These are phyloP conservation scores for Sisymbrium altissimum DNA, from an alignment of 345 rosid genomes.

Conservation along the genomic window DNA sequence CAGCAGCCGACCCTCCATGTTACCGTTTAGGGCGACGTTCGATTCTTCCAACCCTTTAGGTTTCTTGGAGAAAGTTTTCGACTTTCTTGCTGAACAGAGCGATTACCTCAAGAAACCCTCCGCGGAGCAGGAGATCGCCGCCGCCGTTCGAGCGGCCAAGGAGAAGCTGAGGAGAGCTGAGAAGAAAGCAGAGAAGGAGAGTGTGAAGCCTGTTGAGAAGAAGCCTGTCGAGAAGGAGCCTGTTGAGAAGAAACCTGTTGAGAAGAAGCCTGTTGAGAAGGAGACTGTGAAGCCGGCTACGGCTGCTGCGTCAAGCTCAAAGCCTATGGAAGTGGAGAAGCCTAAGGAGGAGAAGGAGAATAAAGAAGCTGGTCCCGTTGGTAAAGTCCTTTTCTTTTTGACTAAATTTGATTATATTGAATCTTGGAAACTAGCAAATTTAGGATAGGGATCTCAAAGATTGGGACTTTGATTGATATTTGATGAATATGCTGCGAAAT, in stretches of 20 bases:
- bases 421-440: neutral
- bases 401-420: neutral
- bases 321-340: slow-evolving; percentile 33
- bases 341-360: slow-evolving; percentile 38
- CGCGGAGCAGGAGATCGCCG: slow-evolving; percentile 66
- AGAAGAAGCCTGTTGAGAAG: slow-evolving; percentile 20
- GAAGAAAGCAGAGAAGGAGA: slow-evolving; percentile 27
- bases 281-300: slow-evolving; percentile 19
- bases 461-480: slow-evolving; percentile 6
- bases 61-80: slow-evolving; percentile 62
- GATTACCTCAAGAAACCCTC: slow-evolving; percentile 55
- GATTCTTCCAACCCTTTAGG: slow-evolving; percentile 67
- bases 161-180: slow-evolving; percentile 48
- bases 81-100: slow-evolving; percentile 64
- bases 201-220: slow-evolving; percentile 28
- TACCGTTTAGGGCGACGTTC: slow-evolving; percentile 50
- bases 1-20: slow-evolving; percentile 30
- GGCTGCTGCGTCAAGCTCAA: slow-evolving; percentile 27
- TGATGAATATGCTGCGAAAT: neutral
- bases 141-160: slow-evolving; percentile 48
- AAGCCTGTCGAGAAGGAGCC: slow-evolving; percentile 17
- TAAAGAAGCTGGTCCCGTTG: slow-evolving; percentile 36
- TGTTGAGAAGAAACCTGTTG: slow-evolving; percentile 25
- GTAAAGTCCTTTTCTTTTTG: slow-evolving; percentile 20
- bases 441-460: neutral